Conservation (phyloP, 2,329 filamentous ascomycete species). For the Coniochaeta ligniaria region DNA sequence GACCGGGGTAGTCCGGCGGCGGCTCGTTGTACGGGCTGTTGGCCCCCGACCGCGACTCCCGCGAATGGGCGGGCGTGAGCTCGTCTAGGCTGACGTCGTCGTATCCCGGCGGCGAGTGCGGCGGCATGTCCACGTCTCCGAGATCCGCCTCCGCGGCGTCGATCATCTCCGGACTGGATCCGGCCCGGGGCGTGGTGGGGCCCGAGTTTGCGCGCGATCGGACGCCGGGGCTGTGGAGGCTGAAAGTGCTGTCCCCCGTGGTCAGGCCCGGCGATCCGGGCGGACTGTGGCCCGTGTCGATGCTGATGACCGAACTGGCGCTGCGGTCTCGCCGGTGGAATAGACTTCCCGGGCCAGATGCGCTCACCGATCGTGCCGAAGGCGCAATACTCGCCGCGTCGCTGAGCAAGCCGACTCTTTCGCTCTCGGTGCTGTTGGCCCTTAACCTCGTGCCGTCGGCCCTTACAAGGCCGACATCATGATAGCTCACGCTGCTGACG, state of each 20-base stretch:
- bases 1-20: slow-evolving; percentile 44
- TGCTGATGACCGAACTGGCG: slow-evolving; percentile 48
- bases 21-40: slow-evolving; percentile 38
- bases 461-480: slow-evolving; percentile 65
- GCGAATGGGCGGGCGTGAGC: slow-evolving; percentile 19
- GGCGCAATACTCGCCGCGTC: slow-evolving; percentile 58
- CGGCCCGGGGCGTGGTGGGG: slow-evolving; percentile 33
- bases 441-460: slow-evolving; percentile 72
- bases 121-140: slow-evolving; percentile 37
- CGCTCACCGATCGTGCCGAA: slow-evolving; percentile 24
- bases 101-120: slow-evolving; percentile 42
- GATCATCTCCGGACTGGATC: slow-evolving; percentile 44
- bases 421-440: slow-evolving; percentile 66
- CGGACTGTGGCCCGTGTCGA: slow-evolving; percentile 27
- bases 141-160: slow-evolving; percentile 37
- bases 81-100: slow-evolving; percentile 27
- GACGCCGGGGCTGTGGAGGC: slow-evolving; percentile 25
- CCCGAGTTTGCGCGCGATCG: slow-evolving; percentile 36
- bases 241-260: slow-evolving; percentile 11
- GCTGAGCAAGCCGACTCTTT: slow-evolving; percentile 63
- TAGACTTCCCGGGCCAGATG: slow-evolving; percentile 9
- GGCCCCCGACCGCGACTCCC: slow-evolving; percentile 21
- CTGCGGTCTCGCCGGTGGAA: slow-evolving; percentile 38
- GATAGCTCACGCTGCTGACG: slow-evolving; percentile 71
- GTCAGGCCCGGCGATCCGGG: slow-evolving; percentile 12